phyloP scores from a whole-genome alignment of 1,284 basidiomycete genomes.

The Trichosporon inkin region DNA sequence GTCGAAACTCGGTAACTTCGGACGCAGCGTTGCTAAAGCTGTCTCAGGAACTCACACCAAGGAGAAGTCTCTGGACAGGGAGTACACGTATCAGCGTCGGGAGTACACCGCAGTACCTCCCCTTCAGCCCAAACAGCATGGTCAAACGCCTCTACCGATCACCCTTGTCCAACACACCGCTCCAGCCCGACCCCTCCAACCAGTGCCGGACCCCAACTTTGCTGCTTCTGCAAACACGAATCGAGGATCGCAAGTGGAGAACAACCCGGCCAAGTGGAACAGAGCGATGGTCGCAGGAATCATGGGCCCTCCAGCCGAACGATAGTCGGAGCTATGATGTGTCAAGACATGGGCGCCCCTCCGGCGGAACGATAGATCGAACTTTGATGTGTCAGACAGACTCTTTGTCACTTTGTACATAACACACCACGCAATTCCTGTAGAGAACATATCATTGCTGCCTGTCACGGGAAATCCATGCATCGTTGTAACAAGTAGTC shows the following conservation, averaged over 20 bases:
- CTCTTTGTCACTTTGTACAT: neutral
- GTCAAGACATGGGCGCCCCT: conserved; percentile 14
- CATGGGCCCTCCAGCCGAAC: conserved; percentile 42
- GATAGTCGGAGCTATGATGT: conserved; percentile 2
- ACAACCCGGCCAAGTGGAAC: conserved; percentile 45
- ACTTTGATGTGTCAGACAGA: neutral
- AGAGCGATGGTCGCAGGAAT: conserved; percentile 43
- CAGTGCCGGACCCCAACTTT: neutral
- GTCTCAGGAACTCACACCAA: conserved; percentile 17
- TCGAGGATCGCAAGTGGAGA: conserved; percentile 12
- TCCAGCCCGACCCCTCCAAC: neutral
- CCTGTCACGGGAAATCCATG: neutral
- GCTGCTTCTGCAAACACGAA: neutral
- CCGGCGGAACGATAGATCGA: conserved; percentile 26
- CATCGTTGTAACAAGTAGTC: conserved; percentile 7
- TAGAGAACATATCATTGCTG: neutral
- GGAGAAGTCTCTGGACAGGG: conserved; percentile 20
- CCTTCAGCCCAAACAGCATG: neutral
- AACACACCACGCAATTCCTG: neutral
- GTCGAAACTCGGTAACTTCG: conserved; percentile 31
- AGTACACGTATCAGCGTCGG: conserved; percentile 10
- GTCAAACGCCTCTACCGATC: neutral
- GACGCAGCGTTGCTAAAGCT: conserved; percentile 26
- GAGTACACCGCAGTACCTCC: conserved; percentile 9
- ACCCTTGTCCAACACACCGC: neutral